Base-by-base conservation (phyloP, 106 monocot genomes). In the Acorus calamus region DNA sequence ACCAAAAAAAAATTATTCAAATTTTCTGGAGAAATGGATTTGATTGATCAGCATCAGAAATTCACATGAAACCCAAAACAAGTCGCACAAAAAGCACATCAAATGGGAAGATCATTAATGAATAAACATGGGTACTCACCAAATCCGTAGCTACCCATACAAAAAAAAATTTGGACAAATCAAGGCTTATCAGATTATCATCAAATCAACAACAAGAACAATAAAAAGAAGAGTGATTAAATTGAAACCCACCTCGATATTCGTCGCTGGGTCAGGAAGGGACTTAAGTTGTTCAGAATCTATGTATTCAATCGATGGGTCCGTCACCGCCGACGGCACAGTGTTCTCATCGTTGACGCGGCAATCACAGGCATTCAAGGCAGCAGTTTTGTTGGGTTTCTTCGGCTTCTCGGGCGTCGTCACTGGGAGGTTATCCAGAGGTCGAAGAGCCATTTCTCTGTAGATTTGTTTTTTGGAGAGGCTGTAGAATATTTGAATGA, bases 381-480 rank as follows among this genome's bases (percentile, higher is more conserved):
- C 28, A 11, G 43, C 41, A 7, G 55, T 13, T 67, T 8, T 46
- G 6, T 6, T 11, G 42, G 2, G 14, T 45, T 42, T 58, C 43
- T 42, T 62, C 54, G 56, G 45, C 83, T 93, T 93, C 72, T 77
- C 83, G 47, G 93, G 85, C 55, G 89, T 66, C 49, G 53, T 9
- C 4, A 59, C 12, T 5, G 86, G 86, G 14, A 89, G 76, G 55
- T 89, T 89, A 72, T 93, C 83, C 53, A 89, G 73, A 46, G 86
- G 77, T 66, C 93, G 66, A 41, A 93, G 85, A 4, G 89, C 93
- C 93, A 93, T 93, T 59, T 64, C 50, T 59, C 46, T 12, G 4
- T 53, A 7, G 14, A 54, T 3, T 4, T 56, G 3, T 8, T n/a
- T n/a, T n/a, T n/a, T n/a, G n/a, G n/a, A n/a, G n/a, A n/a, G 49